Evolutionary conservation across 768 basidiomycete species (phyloP), one percentile per base, ranked within the genome.

Genomic region (Roridomyces roridus): DNA sequence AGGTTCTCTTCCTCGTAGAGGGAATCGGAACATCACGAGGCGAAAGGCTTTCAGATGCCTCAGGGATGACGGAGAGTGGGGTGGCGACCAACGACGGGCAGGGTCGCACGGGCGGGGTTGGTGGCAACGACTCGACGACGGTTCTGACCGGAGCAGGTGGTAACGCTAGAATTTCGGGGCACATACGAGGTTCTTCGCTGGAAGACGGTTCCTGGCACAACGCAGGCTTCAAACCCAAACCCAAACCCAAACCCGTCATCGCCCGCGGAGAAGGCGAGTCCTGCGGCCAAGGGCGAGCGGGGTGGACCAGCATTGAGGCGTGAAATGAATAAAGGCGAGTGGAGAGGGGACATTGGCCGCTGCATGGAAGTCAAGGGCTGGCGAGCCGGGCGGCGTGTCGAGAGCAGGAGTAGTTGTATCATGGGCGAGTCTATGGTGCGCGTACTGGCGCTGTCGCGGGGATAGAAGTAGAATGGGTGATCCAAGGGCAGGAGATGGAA

Each of bases 401-500:
- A 24, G 26, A 31, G 41, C 37, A 20, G 48, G 55, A 1, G 48
- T 51, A 26, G 48, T 11, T 43, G 50, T 15, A 17, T 58, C 24
- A 26, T 58, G 46, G 11, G 50, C 8, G 34, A 48, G 50, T 44
- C 39, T 51, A 21, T 31, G 50, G 23, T 58, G 50, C 5, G 51
- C 50, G 11, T 17, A 35, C 42, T 48, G 57, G 34, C 49, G 56
- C 56, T 51, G 37, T 50, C 42, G 34, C 21, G 55, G 47, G 55
- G 55, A 45, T 51, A 57, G 50, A 46, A 57, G 36, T 40, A 44
- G 48, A 35, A 50, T 57, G 28, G 56, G 56, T 17, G 49, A 57
- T 15, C 28, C 44, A 18, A 36, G 49, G 11, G 48, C 36, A 45
- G 44, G 36, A 26, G 37, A 46, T 14, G 25, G 44, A 6, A 20